phyloP scores from a whole-genome alignment of 2,329 filamentous ascomycete genomes.

The Verticillium longisporum region DNA sequence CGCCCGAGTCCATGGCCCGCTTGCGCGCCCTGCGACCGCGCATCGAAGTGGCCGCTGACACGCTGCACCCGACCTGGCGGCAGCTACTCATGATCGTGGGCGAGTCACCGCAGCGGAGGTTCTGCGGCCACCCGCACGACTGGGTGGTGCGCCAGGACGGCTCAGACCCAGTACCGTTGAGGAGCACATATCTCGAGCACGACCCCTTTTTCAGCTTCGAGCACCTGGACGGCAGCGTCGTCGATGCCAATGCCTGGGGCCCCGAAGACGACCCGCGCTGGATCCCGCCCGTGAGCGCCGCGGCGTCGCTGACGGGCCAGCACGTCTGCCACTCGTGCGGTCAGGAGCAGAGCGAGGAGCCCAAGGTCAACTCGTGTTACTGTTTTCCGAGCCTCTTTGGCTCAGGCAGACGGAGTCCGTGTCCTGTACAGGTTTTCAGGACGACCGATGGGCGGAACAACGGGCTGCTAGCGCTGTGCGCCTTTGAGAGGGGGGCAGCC shows the following conservation, averaged over 20 bases:
- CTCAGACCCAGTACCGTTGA: constrained; percentile 29
- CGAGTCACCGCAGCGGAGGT: constrained; percentile 28
- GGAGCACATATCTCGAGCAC: constrained; percentile 37
- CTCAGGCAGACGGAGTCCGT: constrained; percentile 8
- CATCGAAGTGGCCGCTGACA: constrained; percentile 47
- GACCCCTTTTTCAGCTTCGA: constrained; percentile 39
- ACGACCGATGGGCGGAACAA: constrained; percentile 48
- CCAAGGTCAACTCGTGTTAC: constrained; percentile 38
- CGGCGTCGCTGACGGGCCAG: constrained; percentile 15
- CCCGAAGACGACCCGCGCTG: constrained; percentile 38
- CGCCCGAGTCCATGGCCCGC: constrained; percentile 39
- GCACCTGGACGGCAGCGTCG: constrained; percentile 40
- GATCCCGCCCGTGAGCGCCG: constrained; percentile 18
- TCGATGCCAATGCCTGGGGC: constrained; percentile 41
- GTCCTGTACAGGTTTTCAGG: constrained; percentile 44
- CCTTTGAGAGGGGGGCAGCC: constrained; percentile 43
- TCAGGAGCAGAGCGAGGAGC: constrained; percentile 42
- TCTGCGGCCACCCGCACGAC: constrained; percentile 42
- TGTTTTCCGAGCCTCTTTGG: constrained; percentile 49
- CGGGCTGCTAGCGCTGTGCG: constrained; percentile 36
- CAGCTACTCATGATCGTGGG: constrained; percentile 39
- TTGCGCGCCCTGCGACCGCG: constrained; percentile 35
- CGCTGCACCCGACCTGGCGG: constrained; percentile 46
- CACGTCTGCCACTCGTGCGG: constrained; percentile 34
- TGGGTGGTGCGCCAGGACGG: constrained; percentile 41